These are phyloP conservation scores for Populus davidiana DNA, from an alignment of 345 rosid species.

Conservation along the genomic window DNA sequence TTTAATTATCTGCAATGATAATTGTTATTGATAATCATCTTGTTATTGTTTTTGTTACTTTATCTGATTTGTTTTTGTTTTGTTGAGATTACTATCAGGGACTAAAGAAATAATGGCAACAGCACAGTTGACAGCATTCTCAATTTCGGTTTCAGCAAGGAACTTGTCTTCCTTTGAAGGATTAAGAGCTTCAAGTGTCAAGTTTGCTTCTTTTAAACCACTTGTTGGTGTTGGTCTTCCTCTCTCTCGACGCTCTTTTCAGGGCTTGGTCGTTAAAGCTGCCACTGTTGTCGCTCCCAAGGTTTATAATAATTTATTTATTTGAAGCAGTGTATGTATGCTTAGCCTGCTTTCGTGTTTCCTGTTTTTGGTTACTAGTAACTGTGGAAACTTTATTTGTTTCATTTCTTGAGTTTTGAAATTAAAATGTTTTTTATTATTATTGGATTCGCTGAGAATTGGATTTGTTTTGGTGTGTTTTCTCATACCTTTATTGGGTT, in stretches of 20 bases:
- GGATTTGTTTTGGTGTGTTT: background rate
- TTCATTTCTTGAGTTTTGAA: background rate
- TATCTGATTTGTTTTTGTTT: background rate
- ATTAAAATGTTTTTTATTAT: background rate
- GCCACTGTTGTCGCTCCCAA: constrained; percentile 91
- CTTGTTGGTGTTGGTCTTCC: constrained; percentile 29
- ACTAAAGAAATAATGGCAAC: constrained; percentile 50
- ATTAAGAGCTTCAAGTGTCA: constrained; percentile 52
- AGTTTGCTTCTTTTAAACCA: constrained; percentile 46
- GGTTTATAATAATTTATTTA: constrained; percentile 35
- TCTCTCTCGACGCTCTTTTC: constrained; percentile 38
- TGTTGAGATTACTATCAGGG: background rate
- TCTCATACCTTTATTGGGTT: background rate
- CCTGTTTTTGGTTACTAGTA: too few species aligned
- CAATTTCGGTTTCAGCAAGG: constrained; percentile 49
- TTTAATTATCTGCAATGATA: background rate
- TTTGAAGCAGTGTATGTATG: background rate
- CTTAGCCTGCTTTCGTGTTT: background rate
- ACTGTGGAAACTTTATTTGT: background rate
- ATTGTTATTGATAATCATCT: background rate
- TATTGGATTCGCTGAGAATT: background rate
- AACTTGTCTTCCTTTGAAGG: constrained; percentile 57
- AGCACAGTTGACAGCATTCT: constrained; percentile 56
- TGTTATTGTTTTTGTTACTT: background rate
- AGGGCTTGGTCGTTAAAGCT: constrained; percentile 66